Percentiles rank a stretch among this genome's conserved stretches.
phyloP scores from a whole-genome alignment of 129 eudicot species.

The Artemisia tridentata region DNA sequence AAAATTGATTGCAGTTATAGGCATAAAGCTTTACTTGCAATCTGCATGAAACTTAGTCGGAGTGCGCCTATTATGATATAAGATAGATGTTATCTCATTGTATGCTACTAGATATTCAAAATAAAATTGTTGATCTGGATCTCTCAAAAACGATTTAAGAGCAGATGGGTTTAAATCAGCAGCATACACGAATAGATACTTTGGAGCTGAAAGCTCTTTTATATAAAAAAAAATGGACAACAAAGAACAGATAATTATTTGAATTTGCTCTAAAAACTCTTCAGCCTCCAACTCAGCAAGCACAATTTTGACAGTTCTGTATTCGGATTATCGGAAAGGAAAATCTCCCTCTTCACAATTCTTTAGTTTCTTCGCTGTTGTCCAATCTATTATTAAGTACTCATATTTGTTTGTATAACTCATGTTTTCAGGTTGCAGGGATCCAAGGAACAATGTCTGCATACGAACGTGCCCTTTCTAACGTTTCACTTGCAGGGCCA shows the following conservation, averaged over 20 bases:
- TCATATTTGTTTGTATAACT: slow-evolving; percentile 5
- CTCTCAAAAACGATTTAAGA: slow-evolving; percentile 22
- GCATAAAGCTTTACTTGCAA: no score
- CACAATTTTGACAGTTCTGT: slow-evolving; percentile 52
- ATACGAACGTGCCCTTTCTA: slow-evolving; percentile 70
- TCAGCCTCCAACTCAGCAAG: slow-evolving; percentile 51
- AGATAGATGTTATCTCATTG: not conserved
- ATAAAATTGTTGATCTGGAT: slow-evolving; percentile 1
- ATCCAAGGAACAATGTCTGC: slow-evolving; percentile 82
- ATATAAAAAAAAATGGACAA: slow-evolving; percentile 50
- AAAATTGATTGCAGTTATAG: no score
- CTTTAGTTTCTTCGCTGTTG: slow-evolving; percentile 53
- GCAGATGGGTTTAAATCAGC: slow-evolving; percentile 59
- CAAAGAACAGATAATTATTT: slow-evolving; percentile 78
- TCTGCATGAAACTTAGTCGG: no score
- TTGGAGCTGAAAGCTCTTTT: slow-evolving; percentile 60
- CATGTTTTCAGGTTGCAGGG: slow-evolving; percentile 67
- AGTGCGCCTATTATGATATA: no score
- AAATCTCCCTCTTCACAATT: slow-evolving; percentile 69
- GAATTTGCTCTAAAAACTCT: slow-evolving; percentile 45
- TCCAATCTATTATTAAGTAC: not conserved
- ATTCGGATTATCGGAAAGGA: slow-evolving; percentile 69
- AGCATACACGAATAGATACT: slow-evolving; percentile 51
- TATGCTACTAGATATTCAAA: not conserved
- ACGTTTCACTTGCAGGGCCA: slow-evolving; percentile 95